Evolutionary conservation across 345 rosid genomes (phyloP), one percentile per base, ranked within the genome.

Genomic region (Rhizophora mangle): DNA sequence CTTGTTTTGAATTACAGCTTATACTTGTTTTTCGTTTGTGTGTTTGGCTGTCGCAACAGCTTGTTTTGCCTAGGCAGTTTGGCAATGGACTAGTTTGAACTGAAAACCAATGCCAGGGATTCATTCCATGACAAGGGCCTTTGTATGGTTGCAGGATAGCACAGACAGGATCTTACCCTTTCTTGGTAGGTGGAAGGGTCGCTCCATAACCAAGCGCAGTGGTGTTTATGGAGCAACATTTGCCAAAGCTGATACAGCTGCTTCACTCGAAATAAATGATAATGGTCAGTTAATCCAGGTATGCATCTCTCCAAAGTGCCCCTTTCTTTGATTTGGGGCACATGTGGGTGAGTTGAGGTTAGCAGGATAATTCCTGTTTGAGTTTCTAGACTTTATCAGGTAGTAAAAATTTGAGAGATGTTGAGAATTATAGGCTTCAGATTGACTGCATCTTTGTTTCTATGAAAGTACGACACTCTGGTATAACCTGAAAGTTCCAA

Each of bases 131-230:
- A 54, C 52, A 65, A 57, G 4, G 24, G 49, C 36, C 63, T 71
- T 6, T 60, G 31, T 64, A 8, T 63, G 63, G 64, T 80, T 84
- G 70, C 78, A 91, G 96, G 83, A 69, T 67, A 74, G 24, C 70
- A 67, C 56, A 43, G 81, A 76, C 19, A 82, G 88, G 75, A 67
- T 94, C 36, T 72, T 39, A 6, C 97, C 84, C 30, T 94, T 94
- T 78, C 89, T 94, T 21, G 98, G 98, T 43, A 84, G 74, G 60
- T 94, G 98, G 97, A 84, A 89, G 82, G 98, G 98, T 68, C 88
- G 76, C 73, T 91, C 97, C 3, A 22, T 82, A 56, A 91, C 96
- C 34, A 89, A 88, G 67, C 88, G 97, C 58, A 91, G 92, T 62
- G 98, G 95, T 76, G 92, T 94, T 75, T 94, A 94, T 75, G 98